Percentiles rank a stretch among this genome's conserved stretches.
phyloP scores from a whole-genome alignment of 805 yeast species.

The Dipodascus albidus region DNA sequence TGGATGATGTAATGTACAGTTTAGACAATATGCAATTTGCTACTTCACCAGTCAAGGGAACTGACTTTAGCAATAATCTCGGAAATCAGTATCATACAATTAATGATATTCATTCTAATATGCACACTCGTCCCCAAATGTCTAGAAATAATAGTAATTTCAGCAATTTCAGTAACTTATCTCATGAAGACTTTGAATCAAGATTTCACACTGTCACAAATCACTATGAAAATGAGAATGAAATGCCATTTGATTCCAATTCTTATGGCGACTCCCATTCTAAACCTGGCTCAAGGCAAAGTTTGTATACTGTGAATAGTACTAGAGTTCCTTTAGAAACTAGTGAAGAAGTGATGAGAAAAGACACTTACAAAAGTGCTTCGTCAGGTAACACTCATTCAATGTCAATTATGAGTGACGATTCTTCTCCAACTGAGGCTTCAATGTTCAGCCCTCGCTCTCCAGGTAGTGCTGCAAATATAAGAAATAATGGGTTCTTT shows the following conservation, averaged over 20 bases:
- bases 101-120: not conserved
- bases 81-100: too few species aligned
- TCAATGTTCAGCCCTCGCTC: constrained; percentile 16
- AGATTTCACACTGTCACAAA: not conserved
- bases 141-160: not conserved
- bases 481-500: not conserved
- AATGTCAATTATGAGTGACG: constrained; percentile 11
- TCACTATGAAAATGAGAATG: not conserved
- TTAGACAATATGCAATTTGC: constrained; percentile 15
- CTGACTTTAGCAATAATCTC: too few species aligned
- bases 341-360: constrained; percentile 7
- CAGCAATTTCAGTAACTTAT: not conserved
- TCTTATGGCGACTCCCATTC: not conserved
- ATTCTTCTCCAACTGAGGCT: constrained; percentile 20
- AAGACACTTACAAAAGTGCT: constrained; percentile 10
- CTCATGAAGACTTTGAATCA: not conserved
- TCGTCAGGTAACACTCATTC: constrained; percentile 12
- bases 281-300: not conserved
- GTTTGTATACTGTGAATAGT: not conserved
- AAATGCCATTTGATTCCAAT: constrained; percentile 1
- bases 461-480: not conserved
- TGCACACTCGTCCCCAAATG: not conserved
- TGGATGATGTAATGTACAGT: constrained; percentile 24
- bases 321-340: not conserved
- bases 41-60: not conserved